Base-by-base conservation (phyloP, 768 basidiomycete genomes). In the Pleurotus citrinopileatus region DNA sequence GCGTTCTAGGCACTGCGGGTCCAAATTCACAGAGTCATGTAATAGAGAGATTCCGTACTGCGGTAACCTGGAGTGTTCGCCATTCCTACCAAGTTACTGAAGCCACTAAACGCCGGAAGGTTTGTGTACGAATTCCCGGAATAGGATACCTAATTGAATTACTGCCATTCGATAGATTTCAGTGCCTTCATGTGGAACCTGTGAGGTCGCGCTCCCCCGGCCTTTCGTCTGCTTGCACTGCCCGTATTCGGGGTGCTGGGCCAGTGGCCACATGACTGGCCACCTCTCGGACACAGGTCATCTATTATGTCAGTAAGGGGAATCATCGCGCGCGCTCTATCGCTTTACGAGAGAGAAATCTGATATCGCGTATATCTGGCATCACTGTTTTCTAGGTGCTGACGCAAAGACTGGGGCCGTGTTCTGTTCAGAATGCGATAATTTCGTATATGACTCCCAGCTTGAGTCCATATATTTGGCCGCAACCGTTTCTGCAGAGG, bases 151-250 rank as follows among this genome's bases (percentile, higher is more conserved):
- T 13, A 15, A 37, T 27, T 15, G 23, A 37, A 4, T 52, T 52
- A 40, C 20, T 34, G 28, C 15, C 12, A 37, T 28, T 15, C 19
- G 26, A 1, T 38, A 86, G 84, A 64, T 80, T 28, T 67, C 86
- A 3, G 72, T 76, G 15, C 90, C 91, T 9, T 68, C 76, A 2
- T 92, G 91, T 63, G 80, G 77, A 7, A 76, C 73, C 10, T 93
- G 91, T 62, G 67, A 70, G 7, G 47, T 74, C 1, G 62, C 81
- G 1, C 70, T 90, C 25, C 71, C 81, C 1, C 74, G 89, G 20
- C 87, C 90, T 0, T 84, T 87, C 61, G 83, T 79, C 2, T 93
- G 91, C 59, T 70, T 92, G 5, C 77, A 83, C n/a, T 93, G 91
- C 60, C 61, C 80, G 3, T 87, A 75, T 62, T 73, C 78, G 8